Evolutionary conservation across 1,284 basidiomycete species (phyloP), one percentile per base, ranked within the genome.

Genomic region (Amylostereum areolatum): DNA sequence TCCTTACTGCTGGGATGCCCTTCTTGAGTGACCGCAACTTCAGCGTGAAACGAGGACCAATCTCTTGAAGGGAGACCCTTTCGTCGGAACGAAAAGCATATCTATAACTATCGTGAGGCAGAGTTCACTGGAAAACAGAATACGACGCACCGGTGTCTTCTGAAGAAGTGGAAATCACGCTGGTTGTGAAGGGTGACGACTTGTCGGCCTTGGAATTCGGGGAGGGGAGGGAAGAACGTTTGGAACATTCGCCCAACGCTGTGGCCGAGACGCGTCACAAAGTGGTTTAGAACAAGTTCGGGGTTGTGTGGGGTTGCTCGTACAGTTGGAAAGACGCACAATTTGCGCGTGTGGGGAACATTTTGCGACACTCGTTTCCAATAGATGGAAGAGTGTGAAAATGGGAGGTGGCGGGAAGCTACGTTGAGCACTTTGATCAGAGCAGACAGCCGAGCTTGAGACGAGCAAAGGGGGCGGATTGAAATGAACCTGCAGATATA

Each of bases 171-270:
- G 67, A 98, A 99, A 70, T 99, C 97, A 49, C 97, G 82, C 66
- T 98, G 95, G 62, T 98, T 98, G 67, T 99, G 97, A 29, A 98
- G 75, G 1, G 96, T 97, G 3, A 98, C 94, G 11, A 98, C 95
- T 68, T 99, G 97, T 39, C 97, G 78, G 18, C 97, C 97, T 66
- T 96, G 90, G 62, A 98, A 94, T 66, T 97, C 90, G 0, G 96
- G 95, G 55, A 97, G 77, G 11, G 91, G 89, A 11, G 97, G 97
- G 72, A 99, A 99, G 25, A 96, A 78, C 1, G 91, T 91, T 60
- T 97, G 96, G 66, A 99, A 93, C 73, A 99, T 85, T 31, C 90
- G 80, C 7, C 97, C 97, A 49, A 98, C 85, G 5, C 86, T 83
- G 64, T 97, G 89, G 50, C 97, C 97, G 8, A 99, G 81, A 3